These are phyloP conservation scores for Ophiostoma ulmi DNA, from an alignment of 2,329 filamentous ascomycete species.

Conservation along the genomic window DNA sequence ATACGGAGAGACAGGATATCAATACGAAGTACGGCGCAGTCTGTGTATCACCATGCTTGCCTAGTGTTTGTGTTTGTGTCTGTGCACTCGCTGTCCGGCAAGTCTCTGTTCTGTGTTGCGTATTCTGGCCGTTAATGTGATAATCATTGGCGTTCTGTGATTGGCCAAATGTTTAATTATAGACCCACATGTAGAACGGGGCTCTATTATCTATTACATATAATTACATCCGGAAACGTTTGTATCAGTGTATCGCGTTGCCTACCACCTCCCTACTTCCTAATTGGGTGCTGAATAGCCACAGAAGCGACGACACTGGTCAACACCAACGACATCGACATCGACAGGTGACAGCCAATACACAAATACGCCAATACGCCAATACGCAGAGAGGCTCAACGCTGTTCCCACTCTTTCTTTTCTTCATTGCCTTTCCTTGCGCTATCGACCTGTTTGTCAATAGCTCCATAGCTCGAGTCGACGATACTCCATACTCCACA, in stretches of 20 bases:
- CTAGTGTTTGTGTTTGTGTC: slow-evolving; percentile 2
- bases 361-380: neutral
- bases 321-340: neutral
- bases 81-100: neutral
- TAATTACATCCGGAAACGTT: slow-evolving; percentile 7
- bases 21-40: neutral
- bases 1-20: neutral
- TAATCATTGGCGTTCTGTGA: neutral
- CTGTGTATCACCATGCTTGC: neutral
- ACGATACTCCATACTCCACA: neutral
- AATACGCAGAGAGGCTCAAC: too few relatives aligned
- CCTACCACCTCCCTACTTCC: slow-evolving; percentile 16
- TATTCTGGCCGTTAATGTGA: neutral
- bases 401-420: too few relatives aligned
- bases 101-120: neutral
- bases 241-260: neutral
- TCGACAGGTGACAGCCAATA: neutral
- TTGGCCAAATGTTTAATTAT: neutral
- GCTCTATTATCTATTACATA: neutral
- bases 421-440: neutral
- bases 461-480: neutral
- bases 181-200: neutral
- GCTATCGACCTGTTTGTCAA: neutral
- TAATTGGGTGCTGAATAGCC: slow-evolving; percentile 27
- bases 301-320: slow-evolving; percentile 4